A percentile compares a stretch with the other conserved stretches of the same genome.
Conservation (phyloP, 768 basidiomycete genomes). For the Lentinula aciculospora region DNA sequence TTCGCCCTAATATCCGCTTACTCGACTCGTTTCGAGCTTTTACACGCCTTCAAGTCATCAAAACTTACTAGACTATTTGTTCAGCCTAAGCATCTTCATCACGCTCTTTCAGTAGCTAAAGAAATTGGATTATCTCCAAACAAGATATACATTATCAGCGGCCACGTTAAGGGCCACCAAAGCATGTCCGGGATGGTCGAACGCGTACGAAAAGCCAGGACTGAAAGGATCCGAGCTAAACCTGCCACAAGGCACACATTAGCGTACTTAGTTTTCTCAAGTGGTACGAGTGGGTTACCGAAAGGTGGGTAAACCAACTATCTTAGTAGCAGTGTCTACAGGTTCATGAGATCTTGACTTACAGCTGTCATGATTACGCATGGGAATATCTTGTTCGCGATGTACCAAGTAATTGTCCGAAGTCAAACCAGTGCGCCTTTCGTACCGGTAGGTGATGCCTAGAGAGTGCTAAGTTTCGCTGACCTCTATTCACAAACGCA, state of each 20-base stretch:
- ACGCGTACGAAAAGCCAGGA: conserved; percentile 25
- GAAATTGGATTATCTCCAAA: conserved; percentile 29
- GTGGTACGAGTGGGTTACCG: conserved; percentile 71
- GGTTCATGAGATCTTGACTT: too few relatives aligned
- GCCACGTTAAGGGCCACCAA: conserved; percentile 30
- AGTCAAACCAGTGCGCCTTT: conserved; percentile 25
- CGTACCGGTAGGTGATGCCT: conserved; percentile 26
- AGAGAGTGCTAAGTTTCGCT: not conserved
- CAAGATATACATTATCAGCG: conserved; percentile 47
- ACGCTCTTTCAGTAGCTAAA: conserved; percentile 33
- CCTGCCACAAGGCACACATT: conserved; percentile 47
- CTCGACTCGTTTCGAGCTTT: conserved; percentile 52
- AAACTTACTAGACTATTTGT: conserved; percentile 50
- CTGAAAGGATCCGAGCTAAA: conserved; percentile 36
- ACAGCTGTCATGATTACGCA: conserved; percentile 73
- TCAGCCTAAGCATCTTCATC: conserved; percentile 34
- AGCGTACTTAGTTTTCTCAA: conserved; percentile 71
- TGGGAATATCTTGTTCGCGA: conserved; percentile 47
- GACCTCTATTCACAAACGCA: not conserved
- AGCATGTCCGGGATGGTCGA: conserved; percentile 42
- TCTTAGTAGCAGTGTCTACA: not conserved
- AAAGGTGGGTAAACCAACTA: conserved; percentile 59
- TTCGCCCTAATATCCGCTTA: conserved; percentile 49
- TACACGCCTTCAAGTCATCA: conserved; percentile 41
- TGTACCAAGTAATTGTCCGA: conserved; percentile 31